Conservation (phyloP, 495 filamentous ascomycete species). For the Cercophora newfieldiana region DNA sequence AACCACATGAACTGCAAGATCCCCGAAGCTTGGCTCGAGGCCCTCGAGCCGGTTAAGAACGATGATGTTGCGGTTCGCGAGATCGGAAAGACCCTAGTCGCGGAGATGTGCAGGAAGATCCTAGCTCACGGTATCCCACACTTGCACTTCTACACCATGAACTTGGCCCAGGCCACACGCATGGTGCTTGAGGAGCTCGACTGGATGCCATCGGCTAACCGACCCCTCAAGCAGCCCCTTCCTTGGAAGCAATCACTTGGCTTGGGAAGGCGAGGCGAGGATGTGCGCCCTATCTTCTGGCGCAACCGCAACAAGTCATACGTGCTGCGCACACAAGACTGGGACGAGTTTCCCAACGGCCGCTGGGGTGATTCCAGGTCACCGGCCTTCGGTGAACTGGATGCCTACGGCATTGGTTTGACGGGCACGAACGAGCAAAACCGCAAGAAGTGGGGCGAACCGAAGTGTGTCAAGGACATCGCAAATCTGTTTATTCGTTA, state of each 20-base stretch:
- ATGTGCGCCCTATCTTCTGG: slow-evolving; percentile 99
- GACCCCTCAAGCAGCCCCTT: slow-evolving; percentile 77
- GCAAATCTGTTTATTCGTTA: slow-evolving; percentile 81
- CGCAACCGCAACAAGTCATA: slow-evolving; percentile 95
- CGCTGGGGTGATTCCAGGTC: slow-evolving; percentile 98
- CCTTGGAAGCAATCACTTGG: slow-evolving; percentile 95
- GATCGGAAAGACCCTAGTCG: slow-evolving; percentile 85
- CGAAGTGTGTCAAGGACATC: slow-evolving; percentile 75
- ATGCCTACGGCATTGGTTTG: slow-evolving; percentile 91
- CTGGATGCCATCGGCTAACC: slow-evolving; percentile 70
- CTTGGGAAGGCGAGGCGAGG: slow-evolving; percentile 83
- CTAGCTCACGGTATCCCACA: slow-evolving; percentile 79
- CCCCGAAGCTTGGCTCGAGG: slow-evolving; percentile 75
- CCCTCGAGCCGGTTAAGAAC: slow-evolving; percentile 90
- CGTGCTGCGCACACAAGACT: slow-evolving; percentile 91
- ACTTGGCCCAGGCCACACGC: slow-evolving; percentile 88
- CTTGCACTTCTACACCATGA: slow-evolving; percentile 99
- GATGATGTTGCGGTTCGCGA: slow-evolving; percentile 92
- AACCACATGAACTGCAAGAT: slow-evolving; percentile 85
- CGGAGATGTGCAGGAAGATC: slow-evolving; percentile 85
- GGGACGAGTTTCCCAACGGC: slow-evolving; percentile 99
- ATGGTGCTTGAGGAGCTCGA: slow-evolving; percentile 90
- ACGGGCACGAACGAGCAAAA: slow-evolving; percentile 98
- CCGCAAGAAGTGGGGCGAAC: slow-evolving; percentile 91
- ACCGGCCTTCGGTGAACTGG: slow-evolving; percentile 94